Conservation (phyloP, 2,329 filamentous ascomycete genomes). For the Tolypocladium endophyticum region DNA sequence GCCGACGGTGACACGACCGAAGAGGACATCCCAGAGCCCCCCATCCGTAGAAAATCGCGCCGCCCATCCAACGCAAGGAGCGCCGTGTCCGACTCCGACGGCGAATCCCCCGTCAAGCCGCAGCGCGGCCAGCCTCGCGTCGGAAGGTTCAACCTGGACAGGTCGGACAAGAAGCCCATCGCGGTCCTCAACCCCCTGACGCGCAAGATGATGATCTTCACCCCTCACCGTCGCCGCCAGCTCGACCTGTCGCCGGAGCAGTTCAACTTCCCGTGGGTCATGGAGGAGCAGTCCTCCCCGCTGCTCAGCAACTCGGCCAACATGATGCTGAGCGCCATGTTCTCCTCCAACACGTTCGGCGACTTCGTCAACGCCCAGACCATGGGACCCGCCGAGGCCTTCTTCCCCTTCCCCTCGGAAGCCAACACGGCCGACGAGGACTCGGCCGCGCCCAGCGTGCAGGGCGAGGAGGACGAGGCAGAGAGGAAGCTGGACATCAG, state of each 20-base stretch:
- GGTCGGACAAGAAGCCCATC: slow-evolving; percentile 44
- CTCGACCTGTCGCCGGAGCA: slow-evolving; percentile 45
- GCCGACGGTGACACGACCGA: slow-evolving; percentile 54
- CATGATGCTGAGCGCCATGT: slow-evolving; percentile 69
- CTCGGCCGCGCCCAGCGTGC: slow-evolving; percentile 21
- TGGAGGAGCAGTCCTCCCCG: slow-evolving; percentile 34
- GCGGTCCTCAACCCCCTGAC: slow-evolving; percentile 47
- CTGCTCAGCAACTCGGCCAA: slow-evolving; percentile 60
- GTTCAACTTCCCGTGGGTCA: slow-evolving; percentile 38
- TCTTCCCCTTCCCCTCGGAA: slow-evolving; percentile 59
- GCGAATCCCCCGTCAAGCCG: slow-evolving; percentile 32
- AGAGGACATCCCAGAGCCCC: slow-evolving; percentile 43
- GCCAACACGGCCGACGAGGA: slow-evolving; percentile 42
- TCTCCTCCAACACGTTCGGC: slow-evolving; percentile 43
- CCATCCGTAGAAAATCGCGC: slow-evolving; percentile 36
- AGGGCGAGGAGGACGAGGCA: slow-evolving; percentile 52
- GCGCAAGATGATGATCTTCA: slow-evolving; percentile 55
- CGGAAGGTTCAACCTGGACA: slow-evolving; percentile 44
- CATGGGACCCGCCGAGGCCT: slow-evolving; percentile 65
- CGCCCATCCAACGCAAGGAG: slow-evolving; percentile 24
- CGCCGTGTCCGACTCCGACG: slow-evolving; percentile 40
- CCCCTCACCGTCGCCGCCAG: slow-evolving; percentile 36
- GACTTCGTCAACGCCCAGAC: slow-evolving; percentile 52
- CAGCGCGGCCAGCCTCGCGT: slow-evolving; percentile 42
- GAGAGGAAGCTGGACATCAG: slow-evolving; percentile 56